A percentile compares a stretch with the other conserved stretches of the same genome.
Conservation (phyloP, 805 yeast genomes). For the Cyberlindnera mississippiensis region DNA sequence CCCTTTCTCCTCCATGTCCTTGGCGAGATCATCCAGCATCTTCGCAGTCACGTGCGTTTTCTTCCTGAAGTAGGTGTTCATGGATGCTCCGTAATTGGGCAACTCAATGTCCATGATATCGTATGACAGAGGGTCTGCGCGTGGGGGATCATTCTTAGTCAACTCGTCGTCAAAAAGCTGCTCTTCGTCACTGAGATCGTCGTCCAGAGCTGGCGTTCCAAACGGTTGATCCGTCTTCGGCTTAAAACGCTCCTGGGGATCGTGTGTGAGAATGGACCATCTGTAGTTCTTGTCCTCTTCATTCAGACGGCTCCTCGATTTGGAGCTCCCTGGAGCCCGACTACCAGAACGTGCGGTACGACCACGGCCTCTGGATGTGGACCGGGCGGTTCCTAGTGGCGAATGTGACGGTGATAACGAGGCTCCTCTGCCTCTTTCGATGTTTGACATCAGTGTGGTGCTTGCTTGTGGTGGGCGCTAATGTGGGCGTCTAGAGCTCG, state of each 20-base stretch:
- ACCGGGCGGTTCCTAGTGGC: conserved; percentile 2
- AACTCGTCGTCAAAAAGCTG: conserved; percentile 51
- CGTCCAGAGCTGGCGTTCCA: conserved; percentile 19
- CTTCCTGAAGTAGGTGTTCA: conserved; percentile 30
- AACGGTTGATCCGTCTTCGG: conserved; percentile 22
- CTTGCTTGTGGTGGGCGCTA: too few species aligned
- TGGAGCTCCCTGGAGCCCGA: conserved; percentile 7
- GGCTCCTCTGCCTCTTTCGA: conserved; percentile 9
- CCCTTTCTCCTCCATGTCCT: conserved; percentile 4
- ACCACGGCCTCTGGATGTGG: conserved; percentile 17
- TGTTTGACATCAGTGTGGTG: too few species aligned
- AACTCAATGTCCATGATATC: conserved; percentile 35
- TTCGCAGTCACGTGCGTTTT: conserved; percentile 1
- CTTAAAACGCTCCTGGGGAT: conserved; percentile 63
- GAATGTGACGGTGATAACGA: conserved; percentile 11
- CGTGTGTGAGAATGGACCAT: conserved; percentile 68
- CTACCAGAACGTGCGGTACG: conserved; percentile 12
- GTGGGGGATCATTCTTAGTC: not conserved
- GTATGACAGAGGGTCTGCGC: conserved; percentile 24
- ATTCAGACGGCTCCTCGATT: conserved; percentile 27
- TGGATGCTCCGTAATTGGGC: conserved; percentile 27
- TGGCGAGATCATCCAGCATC: not conserved
- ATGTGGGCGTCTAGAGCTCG: too few species aligned
- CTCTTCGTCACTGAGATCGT: conserved; percentile 46
- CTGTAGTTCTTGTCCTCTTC: conserved; percentile 32